These are phyloP conservation scores for Tranzscheliella williamsii DNA, from an alignment of 1,284 basidiomycete genomes.

Conservation along the genomic window DNA sequence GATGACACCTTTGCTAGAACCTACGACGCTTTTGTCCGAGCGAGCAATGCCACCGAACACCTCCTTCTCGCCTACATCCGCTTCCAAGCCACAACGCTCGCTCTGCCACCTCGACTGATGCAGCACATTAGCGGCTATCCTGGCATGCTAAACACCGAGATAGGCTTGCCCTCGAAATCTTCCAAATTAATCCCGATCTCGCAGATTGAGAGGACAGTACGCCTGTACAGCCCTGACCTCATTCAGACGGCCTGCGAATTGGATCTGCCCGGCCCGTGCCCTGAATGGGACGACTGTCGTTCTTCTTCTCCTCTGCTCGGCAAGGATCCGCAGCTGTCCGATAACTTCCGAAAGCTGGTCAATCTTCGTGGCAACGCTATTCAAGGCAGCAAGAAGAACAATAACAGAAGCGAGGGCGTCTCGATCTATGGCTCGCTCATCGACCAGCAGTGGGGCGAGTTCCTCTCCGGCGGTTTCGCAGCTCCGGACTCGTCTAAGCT, in stretches of 20 bases:
- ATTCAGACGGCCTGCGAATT: slow-evolving; percentile 49
- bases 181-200: slow-evolving; percentile 51
- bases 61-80: slow-evolving; percentile 57
- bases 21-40: slow-evolving; percentile 53
- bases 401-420: slow-evolving; percentile 5
- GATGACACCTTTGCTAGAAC: slow-evolving; percentile 57
- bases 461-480: slow-evolving; percentile 50
- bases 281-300: slow-evolving; percentile 47
- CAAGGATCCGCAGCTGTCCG: slow-evolving; percentile 51
- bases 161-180: slow-evolving; percentile 20
- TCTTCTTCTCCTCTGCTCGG: slow-evolving; percentile 20
- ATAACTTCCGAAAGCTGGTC: slow-evolving; percentile 54
- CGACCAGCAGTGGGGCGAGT: slow-evolving; percentile 53
- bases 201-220: slow-evolving; percentile 51
- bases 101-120: slow-evolving; percentile 45
- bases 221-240: slow-evolving; percentile 53
- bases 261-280: slow-evolving; percentile 25
- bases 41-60: slow-evolving; percentile 57
- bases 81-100: slow-evolving; percentile 26
- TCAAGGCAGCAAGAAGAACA: slow-evolving; percentile 16
- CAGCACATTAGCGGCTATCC: slow-evolving; percentile 54
- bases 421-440: slow-evolving; percentile 39
- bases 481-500: slow-evolving; percentile 54
- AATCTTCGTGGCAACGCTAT: slow-evolving; percentile 39
- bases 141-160: slow-evolving; percentile 40